Conservation (phyloP, 768 basidiomycete genomes). For the Crucibulum laeve region DNA sequence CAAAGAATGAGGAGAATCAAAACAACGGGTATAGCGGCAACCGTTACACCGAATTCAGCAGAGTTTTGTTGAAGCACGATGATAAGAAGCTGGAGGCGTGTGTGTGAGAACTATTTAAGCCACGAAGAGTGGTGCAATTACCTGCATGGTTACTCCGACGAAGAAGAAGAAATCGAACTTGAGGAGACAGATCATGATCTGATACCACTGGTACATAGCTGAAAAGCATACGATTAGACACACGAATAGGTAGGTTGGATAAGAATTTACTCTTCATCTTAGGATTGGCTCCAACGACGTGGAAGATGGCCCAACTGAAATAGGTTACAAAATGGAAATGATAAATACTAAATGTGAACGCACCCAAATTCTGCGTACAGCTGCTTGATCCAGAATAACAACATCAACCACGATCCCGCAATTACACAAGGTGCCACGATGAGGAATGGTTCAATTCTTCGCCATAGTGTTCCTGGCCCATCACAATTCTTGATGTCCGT, state of each 20-base stretch:
- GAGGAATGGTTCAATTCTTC: constrained; percentile 57
- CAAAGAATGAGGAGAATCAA: constrained; percentile 61
- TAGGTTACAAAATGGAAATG: constrained; percentile 6
- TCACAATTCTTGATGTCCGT: constrained; percentile 34
- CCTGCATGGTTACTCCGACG: constrained; percentile 87
- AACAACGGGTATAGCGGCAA: constrained; percentile 80
- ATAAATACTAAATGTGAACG: constrained; percentile 14
- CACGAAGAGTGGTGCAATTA: constrained; percentile 10
- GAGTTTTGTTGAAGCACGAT: constrained; percentile 60
- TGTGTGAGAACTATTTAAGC: neutral
- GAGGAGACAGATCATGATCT: constrained; percentile 82
- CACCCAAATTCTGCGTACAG: constrained; percentile 85
- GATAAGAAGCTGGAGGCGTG: constrained; percentile 63
- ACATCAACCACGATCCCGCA: constrained; percentile 55
- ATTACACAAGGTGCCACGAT: constrained; percentile 73
- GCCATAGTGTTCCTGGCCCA: constrained; percentile 55
- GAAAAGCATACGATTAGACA: constrained; percentile 6
- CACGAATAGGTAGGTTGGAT: neutral
- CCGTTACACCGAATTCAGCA: constrained; percentile 78
- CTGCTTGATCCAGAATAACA: constrained; percentile 66
- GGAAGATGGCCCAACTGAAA: constrained; percentile 84
- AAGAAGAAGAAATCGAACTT: constrained; percentile 92
- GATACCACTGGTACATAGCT: constrained; percentile 90
- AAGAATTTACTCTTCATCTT: constrained; percentile 67
- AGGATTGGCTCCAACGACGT: constrained; percentile 82